Evolutionary conservation across 768 basidiomycete species (phyloP).

Genomic region (Thelephora ganbajun): DNA sequence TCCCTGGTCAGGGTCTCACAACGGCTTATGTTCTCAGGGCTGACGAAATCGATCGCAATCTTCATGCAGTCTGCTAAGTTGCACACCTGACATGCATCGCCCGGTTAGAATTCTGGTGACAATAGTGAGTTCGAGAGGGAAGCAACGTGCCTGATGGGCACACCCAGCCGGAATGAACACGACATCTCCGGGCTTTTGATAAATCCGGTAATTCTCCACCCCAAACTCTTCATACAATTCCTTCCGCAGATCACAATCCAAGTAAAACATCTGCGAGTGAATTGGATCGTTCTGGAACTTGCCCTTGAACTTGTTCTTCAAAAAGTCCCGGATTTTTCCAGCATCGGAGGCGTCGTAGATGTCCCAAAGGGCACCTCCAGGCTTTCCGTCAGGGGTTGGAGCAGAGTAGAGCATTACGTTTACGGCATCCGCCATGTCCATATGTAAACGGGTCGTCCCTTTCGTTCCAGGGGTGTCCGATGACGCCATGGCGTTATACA

Average conservation of each 20-base stretch:
- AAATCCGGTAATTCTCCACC: slow-evolving; percentile 71
- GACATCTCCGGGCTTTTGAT: slow-evolving; percentile 85
- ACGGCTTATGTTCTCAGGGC: slow-evolving; percentile 79
- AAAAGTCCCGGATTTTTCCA: slow-evolving; percentile 59
- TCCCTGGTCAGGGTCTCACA: slow-evolving; percentile 80
- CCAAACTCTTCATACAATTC: slow-evolving; percentile 53
- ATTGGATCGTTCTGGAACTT: slow-evolving; percentile 67
- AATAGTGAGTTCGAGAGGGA: neutral
- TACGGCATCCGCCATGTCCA: slow-evolving; percentile 90
- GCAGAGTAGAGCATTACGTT: slow-evolving; percentile 79
- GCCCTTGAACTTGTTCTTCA: slow-evolving; percentile 48
- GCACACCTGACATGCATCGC: slow-evolving; percentile 43
- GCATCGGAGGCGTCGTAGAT: slow-evolving; percentile 76
- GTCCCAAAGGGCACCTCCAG: slow-evolving; percentile 87
- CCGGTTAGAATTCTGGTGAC: slow-evolving; percentile 1
- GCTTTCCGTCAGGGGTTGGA: slow-evolving; percentile 36
- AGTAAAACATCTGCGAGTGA: slow-evolving; percentile 78
- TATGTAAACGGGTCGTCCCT: slow-evolving; percentile 80
- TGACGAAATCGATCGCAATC: slow-evolving; percentile 90
- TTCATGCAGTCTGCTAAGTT: slow-evolving; percentile 94
- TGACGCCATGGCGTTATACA: slow-evolving; percentile 86
- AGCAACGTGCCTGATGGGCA: slow-evolving; percentile 61
- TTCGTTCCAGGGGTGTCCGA: slow-evolving; percentile 52
- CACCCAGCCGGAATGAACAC: slow-evolving; percentile 94
- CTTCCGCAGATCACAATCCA: slow-evolving; percentile 54